phyloP scores from a whole-genome alignment of 768 basidiomycete genomes.

The Lactifluus hygrophoroides region DNA sequence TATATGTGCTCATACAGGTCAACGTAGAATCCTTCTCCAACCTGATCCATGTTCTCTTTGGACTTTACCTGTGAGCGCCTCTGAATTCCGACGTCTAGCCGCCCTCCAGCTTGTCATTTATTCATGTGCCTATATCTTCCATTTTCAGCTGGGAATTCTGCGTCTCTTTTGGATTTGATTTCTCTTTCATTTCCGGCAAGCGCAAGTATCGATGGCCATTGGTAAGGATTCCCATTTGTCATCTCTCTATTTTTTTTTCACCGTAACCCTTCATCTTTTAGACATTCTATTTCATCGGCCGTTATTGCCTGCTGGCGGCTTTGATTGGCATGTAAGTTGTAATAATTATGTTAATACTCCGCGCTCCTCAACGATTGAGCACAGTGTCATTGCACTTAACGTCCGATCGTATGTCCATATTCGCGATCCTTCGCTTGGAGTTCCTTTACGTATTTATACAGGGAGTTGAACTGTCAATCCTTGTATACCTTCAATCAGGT shows the following conservation, averaged over 20 bases:
- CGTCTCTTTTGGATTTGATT: slow-evolving; percentile 37
- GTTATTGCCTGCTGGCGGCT: slow-evolving; percentile 37
- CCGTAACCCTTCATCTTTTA: slow-evolving; percentile 16
- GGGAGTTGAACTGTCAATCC: slow-evolving; percentile 36
- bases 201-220: slow-evolving; percentile 40
- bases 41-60: slow-evolving; percentile 37
- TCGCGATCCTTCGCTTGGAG: neutral
- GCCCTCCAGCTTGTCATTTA: too few species aligned
- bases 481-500: slow-evolving; percentile 43
- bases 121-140: neutral
- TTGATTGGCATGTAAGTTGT: slow-evolving; percentile 39
- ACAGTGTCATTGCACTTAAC: slow-evolving; percentile 29
- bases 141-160: slow-evolving; percentile 36
- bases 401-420: slow-evolving; percentile 26
- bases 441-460: slow-evolving; percentile 14
- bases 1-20: neutral
- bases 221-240: slow-evolving; percentile 22
- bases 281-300: slow-evolving; percentile 39
- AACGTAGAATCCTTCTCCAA: slow-evolving; percentile 32
- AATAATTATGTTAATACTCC: neutral
- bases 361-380: neutral
- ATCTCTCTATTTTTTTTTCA: neutral
- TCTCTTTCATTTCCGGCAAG: slow-evolving; percentile 33
- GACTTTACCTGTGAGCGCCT: slow-evolving; percentile 36
- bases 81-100: too few species aligned